Evolutionary conservation across 148 eudicot species (phyloP).

Genomic region (Chenopodium suecicum): DNA sequence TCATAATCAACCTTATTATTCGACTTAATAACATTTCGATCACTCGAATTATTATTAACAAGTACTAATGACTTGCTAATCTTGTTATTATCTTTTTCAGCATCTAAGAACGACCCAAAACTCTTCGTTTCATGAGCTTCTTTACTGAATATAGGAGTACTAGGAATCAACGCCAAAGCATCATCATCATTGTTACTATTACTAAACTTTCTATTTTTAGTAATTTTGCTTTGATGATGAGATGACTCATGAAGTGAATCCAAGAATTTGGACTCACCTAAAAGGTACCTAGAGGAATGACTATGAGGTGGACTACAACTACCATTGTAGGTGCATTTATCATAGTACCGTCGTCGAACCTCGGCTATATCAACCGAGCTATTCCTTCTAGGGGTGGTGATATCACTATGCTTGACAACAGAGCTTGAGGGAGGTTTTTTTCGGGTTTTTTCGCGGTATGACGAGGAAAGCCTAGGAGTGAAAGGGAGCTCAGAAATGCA

Average conservation of each 20-base stretch:
- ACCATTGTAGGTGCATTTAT: neutral
- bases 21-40: conserved; percentile 20
- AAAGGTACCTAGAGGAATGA: conserved; percentile 54
- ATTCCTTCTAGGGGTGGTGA: conserved; percentile 33
- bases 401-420: conserved; percentile 14
- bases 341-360: conserved; percentile 18
- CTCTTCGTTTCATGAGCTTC: conserved; percentile 12
- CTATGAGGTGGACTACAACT: neutral
- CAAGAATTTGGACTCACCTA: conserved; percentile 46
- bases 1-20: neutral
- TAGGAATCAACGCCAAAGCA: conserved; percentile 24
- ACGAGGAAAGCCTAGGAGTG: conserved; percentile 45
- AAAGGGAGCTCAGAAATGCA: conserved; percentile 65
- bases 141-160: conserved; percentile 19
- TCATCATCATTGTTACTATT: neutral
- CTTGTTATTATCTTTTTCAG: conserved; percentile 16
- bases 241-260: conserved; percentile 14
- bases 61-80: conserved; percentile 5
- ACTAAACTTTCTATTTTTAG: neutral
- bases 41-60: conserved; percentile 1
- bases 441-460: conserved; percentile 31
- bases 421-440: conserved; percentile 32
- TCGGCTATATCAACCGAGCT: conserved; percentile 59
- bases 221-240: neutral
- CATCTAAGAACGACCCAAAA: conserved; percentile 27